Evolutionary conservation across 2,329 filamentous ascomycete genomes (phyloP).

Genomic region (Albifimbria verrucaria): DNA sequence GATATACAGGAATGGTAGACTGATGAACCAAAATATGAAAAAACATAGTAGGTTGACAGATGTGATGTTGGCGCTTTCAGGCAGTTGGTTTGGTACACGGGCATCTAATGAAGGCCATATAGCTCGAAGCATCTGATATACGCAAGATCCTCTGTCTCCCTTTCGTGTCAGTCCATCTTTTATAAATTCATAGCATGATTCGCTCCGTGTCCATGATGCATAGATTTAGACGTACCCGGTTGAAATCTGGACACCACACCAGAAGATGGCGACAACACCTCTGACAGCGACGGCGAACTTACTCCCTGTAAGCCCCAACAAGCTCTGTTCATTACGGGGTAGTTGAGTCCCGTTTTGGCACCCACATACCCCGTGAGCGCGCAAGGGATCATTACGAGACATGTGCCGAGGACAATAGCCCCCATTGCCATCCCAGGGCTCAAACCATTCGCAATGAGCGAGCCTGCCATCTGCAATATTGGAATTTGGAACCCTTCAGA

Average conservation of each 20-base stretch:
- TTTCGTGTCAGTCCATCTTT: not conserved
- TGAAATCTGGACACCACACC: constrained; percentile 28
- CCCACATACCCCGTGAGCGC: constrained; percentile 18
- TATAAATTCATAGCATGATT: constrained; percentile 6
- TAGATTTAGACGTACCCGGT: constrained; percentile 2
- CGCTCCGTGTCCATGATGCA: not conserved
- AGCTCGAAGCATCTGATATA: constrained; percentile 28
- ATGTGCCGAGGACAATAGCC: constrained; percentile 13
- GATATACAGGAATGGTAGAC: constrained; percentile 12
- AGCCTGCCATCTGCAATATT: constrained; percentile 7
- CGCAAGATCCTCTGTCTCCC: constrained; percentile 21
- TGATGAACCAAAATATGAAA: constrained; percentile 16
- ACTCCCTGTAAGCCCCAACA: constrained; percentile 22
- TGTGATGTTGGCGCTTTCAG: constrained; percentile 31
- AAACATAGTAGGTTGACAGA: constrained; percentile 17
- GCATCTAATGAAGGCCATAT: constrained; percentile 37
- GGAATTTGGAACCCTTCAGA: constrained; percentile 15
- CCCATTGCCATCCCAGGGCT: constrained; percentile 15
- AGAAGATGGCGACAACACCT: constrained; percentile 33
- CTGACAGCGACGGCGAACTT: constrained; percentile 29
- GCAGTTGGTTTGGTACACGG: constrained; percentile 37
- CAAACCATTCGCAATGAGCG: constrained; percentile 7
- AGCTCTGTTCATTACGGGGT: constrained; percentile 24
- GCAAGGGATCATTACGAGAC: constrained; percentile 12
- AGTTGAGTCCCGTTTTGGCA: constrained; percentile 24